These are phyloP conservation scores for Cucurbita ficifolia DNA, from an alignment of 306 rosid genomes.

Conservation along the genomic window DNA sequence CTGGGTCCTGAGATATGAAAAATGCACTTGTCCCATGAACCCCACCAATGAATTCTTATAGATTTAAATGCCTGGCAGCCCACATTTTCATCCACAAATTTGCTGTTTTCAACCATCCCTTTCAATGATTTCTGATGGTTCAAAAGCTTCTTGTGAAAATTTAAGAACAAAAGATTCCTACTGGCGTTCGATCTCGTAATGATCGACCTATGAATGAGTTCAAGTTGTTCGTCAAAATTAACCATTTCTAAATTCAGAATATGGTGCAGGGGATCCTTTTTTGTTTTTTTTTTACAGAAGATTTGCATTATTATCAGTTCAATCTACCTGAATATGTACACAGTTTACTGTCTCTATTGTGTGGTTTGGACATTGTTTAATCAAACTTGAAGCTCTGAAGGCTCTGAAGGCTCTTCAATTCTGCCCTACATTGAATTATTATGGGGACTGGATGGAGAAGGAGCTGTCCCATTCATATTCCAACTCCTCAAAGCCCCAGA, in stretches of 20 bases:
- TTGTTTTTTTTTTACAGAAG: background rate
- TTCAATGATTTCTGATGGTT: background rate
- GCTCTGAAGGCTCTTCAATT: background rate
- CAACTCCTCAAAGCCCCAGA: slow-evolving; percentile 84
- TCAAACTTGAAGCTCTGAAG: background rate
- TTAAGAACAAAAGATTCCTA: background rate
- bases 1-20: background rate
- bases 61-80: background rate
- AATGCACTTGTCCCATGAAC: background rate
- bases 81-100: background rate
- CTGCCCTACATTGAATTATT: slow-evolving; percentile 19
- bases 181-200: background rate
- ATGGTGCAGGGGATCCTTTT: background rate
- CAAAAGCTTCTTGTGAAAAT: background rate
- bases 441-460: slow-evolving; percentile 50
- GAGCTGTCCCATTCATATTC: slow-evolving; percentile 69
- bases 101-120: background rate
- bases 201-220: background rate
- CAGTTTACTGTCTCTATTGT: slow-evolving; percentile 1
- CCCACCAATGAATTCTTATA: background rate
- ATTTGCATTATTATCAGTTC: background rate
- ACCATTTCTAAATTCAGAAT: background rate
- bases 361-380: background rate
- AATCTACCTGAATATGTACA: slow-evolving; percentile 2
- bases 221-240: background rate